These are phyloP conservation scores for Solanum lignicaule DNA, from an alignment of 257 asterid genomes.

Conservation along the genomic window DNA sequence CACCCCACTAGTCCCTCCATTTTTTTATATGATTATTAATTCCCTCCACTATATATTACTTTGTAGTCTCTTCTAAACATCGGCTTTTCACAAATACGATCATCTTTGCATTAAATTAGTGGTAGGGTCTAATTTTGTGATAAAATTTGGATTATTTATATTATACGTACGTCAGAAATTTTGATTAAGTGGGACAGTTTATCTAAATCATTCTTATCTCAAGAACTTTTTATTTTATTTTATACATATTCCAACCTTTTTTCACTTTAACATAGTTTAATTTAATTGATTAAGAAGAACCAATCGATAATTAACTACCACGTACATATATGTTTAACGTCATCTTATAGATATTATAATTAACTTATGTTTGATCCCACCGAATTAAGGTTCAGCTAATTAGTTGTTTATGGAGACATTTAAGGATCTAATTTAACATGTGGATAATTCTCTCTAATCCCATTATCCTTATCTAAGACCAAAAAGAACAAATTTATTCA, in stretches of 20 bases:
- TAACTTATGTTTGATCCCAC: conserved; percentile 9
- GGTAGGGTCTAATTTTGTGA: conserved; percentile 16
- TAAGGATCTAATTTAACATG: conserved; percentile 7
- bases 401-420: background rate
- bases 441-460: conserved; percentile 9
- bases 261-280: background rate
- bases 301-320: background rate
- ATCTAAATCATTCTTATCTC: background rate
- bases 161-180: background rate
- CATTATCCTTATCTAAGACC: background rate
- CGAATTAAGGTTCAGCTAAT: conserved; percentile 10
- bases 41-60: background rate
- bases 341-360: conserved; percentile 26
- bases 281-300: background rate
- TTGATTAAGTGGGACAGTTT: background rate
- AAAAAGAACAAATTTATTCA: background rate
- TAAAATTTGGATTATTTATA: background rate
- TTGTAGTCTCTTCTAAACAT: conserved; percentile 10
- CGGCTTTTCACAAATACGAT: conserved; percentile 15
- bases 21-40: background rate
- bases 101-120: conserved; percentile 1
- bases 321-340: background rate
- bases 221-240: background rate
- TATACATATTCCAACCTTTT: background rate
- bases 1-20: background rate